A percentile compares a stretch with the other conserved stretches of the same genome.
phyloP scores from a whole-genome alignment of 2,329 filamentous ascomycete species.

The Didymella segeticola region DNA sequence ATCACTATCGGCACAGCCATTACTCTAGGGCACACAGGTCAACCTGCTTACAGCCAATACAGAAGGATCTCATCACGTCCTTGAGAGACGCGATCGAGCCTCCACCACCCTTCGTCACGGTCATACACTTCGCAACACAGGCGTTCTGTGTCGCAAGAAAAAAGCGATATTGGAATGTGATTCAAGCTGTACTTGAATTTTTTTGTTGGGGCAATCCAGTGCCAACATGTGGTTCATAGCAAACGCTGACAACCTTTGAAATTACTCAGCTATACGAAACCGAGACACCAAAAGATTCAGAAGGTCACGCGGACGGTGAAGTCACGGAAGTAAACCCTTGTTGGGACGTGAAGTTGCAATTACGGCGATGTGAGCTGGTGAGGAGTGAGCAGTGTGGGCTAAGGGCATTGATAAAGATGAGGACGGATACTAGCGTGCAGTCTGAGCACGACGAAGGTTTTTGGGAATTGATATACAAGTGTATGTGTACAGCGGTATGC shows the following conservation, averaged over 20 bases:
- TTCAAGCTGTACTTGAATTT: too few species aligned
- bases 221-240: too few species aligned
- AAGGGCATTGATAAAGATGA: slow-evolving; percentile 16
- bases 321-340: not conserved
- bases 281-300: not conserved
- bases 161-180: too few species aligned
- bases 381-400: slow-evolving; percentile 22
- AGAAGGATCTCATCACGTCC: not conserved
- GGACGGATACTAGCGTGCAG: slow-evolving; percentile 27
- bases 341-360: not conserved
- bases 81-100: not conserved
- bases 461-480: not conserved
- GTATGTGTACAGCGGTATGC: not conserved
- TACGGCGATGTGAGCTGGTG: not conserved
- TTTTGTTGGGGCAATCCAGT: too few species aligned
- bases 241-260: too few species aligned
- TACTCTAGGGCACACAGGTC: not conserved
- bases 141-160: not conserved
- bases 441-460: slow-evolving; percentile 25
- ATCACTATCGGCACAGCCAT: not conserved
- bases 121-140: not conserved
- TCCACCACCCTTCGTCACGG: not conserved
- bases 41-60: not conserved
- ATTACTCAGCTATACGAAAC: not conserved
- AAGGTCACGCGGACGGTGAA: not conserved